Base-by-base conservation (phyloP, 1,139 yeast species). In the Yarrowia galli region DNA sequence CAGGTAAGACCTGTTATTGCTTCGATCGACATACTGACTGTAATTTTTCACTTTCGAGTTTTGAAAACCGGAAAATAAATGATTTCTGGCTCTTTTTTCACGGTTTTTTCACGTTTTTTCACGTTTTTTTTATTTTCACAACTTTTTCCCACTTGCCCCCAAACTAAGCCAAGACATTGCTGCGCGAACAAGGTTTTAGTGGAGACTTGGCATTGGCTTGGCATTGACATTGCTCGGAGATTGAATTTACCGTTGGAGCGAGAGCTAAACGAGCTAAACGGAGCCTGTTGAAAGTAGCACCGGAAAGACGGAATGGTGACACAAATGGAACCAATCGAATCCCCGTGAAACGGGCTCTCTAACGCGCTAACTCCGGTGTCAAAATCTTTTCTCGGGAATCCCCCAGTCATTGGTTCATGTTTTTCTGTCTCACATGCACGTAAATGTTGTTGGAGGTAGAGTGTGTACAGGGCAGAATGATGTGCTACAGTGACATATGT, bases 161-260 rank as follows among this genome's bases (percentile, higher is more conserved):
- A 51, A 51, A 51, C 43, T 51, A 9, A 22, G 58, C 58, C 58
- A 35, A 51, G 58, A 51, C 28, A 22, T 51, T 51, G 58, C 58
- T 51, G 22, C 15, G 38, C 3, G 16, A 2, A n/a, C 12, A 13
- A 9, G 15, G 28, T 51, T 51, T 35, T 5, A 35, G 58, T 35
- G 58, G 43, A 51, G 43, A 22, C 43, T 35, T 51, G 58, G 58
- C 58, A 22, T 16, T 7, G 43, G 16, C 43, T 35, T 51, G 58
- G 58, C 58, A 22, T 16, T 7, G 25, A 22, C 58, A 51, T 51
- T 51, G 43, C 43, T 36, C 58, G 58, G 58, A 51, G 58, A 51
- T 51, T 49, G 56, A 49, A 49, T 49, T 46, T 28, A 10, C 53
- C 54, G 54, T 48, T 48, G 54, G 1, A 22, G n/a, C n/a, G n/a